Evolutionary conservation across 352 stramenopile species (phyloP), one percentile per base, ranked within the genome.

Genomic region (Globisporangium echinulatum): DNA sequence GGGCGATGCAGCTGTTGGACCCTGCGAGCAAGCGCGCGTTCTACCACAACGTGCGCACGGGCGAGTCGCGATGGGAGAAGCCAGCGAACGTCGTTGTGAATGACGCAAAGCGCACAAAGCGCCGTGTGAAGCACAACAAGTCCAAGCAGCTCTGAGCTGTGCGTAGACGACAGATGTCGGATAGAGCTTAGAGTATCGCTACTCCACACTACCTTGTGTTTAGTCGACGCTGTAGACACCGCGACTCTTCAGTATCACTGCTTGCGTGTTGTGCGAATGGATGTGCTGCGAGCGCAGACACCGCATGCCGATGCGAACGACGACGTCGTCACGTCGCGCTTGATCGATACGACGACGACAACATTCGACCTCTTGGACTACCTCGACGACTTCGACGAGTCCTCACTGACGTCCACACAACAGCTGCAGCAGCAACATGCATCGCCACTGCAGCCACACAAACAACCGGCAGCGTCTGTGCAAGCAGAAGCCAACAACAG

Each of bases 41-140:
- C 66, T 88, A 89, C 61, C 81, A 87, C 64, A 89, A 89, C 52
- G 58, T 86, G 53, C 79, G 79, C 14, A 89, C 79, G 6, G 79
- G 79, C 1, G 77, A 89, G 58, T 86, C 77, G 15, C 70, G 71
- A 14, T 89, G 79, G 79, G 72, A 85, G 19, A 72, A 64, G 10
- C 79, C 79, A 36, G 38, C 55, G 25, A 79, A 70, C 40, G 64
- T 83, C 38, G 59, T 79, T n/a, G 6, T 13, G 5, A 48, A 33
- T 5, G 15, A 13, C n/a, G 51, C 4, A 10, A 56, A 44, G 9
- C 47, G 49, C 15, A 67, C 55, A 17, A 63, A 54, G 25, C 25
- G 25, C 25, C 25, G 25, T 33, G 25, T 1, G 25, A 33, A 33
- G 25, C 25, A 1, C 25, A 33, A 33, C 25, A 33, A 33, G 25